phyloP scores from a whole-genome alignment of 768 basidiomycete genomes.

The Tricholoma bakamatsutake region DNA sequence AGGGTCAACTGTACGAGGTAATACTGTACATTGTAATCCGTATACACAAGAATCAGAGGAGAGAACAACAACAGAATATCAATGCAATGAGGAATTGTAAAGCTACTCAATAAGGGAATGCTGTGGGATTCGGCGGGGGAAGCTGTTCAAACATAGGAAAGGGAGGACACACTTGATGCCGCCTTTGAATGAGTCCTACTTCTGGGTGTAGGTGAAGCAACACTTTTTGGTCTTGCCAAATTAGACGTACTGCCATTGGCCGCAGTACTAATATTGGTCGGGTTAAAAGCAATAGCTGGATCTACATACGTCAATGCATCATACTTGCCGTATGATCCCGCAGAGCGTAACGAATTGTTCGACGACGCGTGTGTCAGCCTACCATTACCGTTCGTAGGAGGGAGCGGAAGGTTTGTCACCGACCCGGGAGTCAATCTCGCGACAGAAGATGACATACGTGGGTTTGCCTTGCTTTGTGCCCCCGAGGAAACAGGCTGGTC shows the following conservation, averaged over 20 bases:
- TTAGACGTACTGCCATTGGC: neutral
- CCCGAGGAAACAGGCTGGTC: neutral
- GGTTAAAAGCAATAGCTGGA: slow-evolving; percentile 26
- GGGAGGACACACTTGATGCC: slow-evolving; percentile 6
- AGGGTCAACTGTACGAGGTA: neutral
- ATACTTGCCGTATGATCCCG: slow-evolving; percentile 22
- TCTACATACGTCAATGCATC: slow-evolving; percentile 27
- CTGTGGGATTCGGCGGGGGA: neutral
- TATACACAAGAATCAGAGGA: neutral
- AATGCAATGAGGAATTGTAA: neutral
- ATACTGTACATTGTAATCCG: neutral
- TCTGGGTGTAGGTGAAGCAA: slow-evolving; percentile 1
- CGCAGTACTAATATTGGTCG: neutral
- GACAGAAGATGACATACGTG: neutral
- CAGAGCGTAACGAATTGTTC: slow-evolving; percentile 25
- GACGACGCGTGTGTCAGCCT: slow-evolving; percentile 20
- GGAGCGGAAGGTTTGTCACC: neutral
- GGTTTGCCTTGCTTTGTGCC: neutral
- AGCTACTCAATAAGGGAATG: neutral
- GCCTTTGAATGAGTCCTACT: neutral
- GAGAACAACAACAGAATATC: neutral
- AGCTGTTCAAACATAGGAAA: slow-evolving; percentile 4
- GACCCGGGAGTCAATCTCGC: neutral
- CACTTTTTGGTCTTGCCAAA: neutral
- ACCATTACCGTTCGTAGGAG: neutral